These are phyloP conservation scores for Onygenales sp. DNA, from an alignment of 2,329 filamentous ascomycete genomes.

Conservation along the genomic window DNA sequence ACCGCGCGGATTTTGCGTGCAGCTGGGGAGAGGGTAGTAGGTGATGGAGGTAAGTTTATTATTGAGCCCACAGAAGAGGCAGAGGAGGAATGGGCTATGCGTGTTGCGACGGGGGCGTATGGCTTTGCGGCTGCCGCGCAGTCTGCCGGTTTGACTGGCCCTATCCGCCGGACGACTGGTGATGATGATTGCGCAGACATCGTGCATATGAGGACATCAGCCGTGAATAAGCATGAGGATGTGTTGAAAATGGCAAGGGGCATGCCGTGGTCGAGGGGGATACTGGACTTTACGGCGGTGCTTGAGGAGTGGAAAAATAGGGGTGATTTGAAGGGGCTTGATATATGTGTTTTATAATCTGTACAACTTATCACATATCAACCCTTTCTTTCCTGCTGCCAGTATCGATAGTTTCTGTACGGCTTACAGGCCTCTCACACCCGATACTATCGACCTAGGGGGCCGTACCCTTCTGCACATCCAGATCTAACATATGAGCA, in stretches of 20 bases:
- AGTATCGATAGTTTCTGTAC: too few relatives aligned
- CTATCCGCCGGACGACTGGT: conserved; percentile 24
- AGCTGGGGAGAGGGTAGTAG: not conserved
- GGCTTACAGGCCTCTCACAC: too few relatives aligned
- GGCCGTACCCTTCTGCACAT: too few relatives aligned
- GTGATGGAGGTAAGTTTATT: not conserved
- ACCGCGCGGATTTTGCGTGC: conserved; percentile 32
- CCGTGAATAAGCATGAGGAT: conserved; percentile 16
- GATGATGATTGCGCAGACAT: conserved; percentile 36
- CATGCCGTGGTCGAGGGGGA: not conserved
- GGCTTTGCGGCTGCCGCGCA: conserved; percentile 32
- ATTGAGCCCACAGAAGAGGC: conserved; percentile 36
- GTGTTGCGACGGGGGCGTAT: conserved; percentile 32
- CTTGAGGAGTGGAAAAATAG: not conserved
- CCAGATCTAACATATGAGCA: too few relatives aligned
- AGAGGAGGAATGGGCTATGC: conserved; percentile 39
- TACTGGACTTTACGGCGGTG: not conserved
- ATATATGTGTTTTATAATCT: not conserved
- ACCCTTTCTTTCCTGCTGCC: too few relatives aligned
- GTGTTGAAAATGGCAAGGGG: conserved; percentile 23
- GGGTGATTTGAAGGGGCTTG: not conserved
- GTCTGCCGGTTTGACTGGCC: conserved; percentile 31
- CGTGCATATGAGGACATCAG: conserved; percentile 29
- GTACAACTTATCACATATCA: too few relatives aligned
- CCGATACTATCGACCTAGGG: too few relatives aligned